Conservation (phyloP, 805 yeast species). For the Ogataea pignaliae region DNA sequence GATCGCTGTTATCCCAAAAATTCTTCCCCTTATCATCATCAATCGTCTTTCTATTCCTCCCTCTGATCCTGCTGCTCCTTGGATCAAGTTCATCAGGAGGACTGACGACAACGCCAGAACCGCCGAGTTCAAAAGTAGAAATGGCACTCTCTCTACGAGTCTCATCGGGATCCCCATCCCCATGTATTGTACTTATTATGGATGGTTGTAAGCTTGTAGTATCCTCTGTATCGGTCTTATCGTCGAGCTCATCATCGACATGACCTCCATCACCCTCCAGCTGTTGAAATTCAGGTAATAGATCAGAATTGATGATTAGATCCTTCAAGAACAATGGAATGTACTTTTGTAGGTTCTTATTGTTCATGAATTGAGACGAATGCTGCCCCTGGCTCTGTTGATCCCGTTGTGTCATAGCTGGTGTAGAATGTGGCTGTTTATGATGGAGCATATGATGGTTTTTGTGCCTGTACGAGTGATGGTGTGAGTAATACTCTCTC, state of each 20-base stretch:
- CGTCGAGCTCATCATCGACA: constrained; percentile 1
- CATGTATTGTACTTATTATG: no score
- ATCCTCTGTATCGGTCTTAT: constrained; percentile 1
- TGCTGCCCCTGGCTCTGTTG: background rate
- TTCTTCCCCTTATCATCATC: constrained; percentile 8
- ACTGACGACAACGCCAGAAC: background rate
- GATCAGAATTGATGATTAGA: constrained; percentile 23
- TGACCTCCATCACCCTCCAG: constrained; percentile 2
- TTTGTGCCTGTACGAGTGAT: no score
- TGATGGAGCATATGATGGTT: no score
- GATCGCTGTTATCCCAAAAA: constrained; percentile 21
- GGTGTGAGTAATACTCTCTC: background rate
- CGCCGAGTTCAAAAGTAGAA: constrained; percentile 9
- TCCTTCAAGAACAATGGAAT: constrained; percentile 28
- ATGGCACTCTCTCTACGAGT: constrained; percentile 14
- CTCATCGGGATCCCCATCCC: no score
- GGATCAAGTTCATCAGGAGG: constrained; percentile 3
- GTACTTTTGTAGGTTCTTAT: constrained; percentile 26
- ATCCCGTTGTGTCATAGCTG: background rate
- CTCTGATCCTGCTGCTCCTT: background rate
- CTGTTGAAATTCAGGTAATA: constrained; percentile 16
- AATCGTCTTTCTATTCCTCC: constrained; percentile 1
- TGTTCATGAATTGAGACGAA: constrained; percentile 22
- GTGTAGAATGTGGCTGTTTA: background rate
- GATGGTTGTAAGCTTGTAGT: background rate